Evolutionary conservation across 2,329 filamentous ascomycete species (phyloP), one percentile per base, ranked within the genome.

Genomic region (Aureobasidium leucospermi): DNA sequence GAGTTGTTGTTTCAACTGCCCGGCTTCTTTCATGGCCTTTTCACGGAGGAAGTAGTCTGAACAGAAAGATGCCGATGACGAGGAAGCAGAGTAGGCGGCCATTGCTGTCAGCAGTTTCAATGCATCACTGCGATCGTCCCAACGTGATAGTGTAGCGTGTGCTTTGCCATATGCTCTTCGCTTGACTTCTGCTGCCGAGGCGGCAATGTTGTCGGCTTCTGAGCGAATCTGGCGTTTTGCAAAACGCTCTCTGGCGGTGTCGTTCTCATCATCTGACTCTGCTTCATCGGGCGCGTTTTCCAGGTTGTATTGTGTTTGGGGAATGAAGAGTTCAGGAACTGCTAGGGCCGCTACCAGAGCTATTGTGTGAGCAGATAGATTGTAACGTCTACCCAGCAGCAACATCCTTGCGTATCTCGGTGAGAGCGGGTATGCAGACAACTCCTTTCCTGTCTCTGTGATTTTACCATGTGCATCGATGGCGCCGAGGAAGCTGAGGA

Each of bases 321-420:
- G 86, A 15, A 96, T 79, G 70, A 96, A 96, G 3, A 97, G 75
- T 66, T 97, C 93, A 0, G 89, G 87, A 0, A 93, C 90, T 0
- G 93, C 95, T 4, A 99, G 78, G 1, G 88, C 90, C 0, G 94
- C 89, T 3, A 99, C 92, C 10, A 97, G 77, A 2, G 91, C 90
- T 61, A 97, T 87, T 3, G 91, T 89, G 69, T 96, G 93, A 0
- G 87, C 87, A 52, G 95, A 80, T 63, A 94, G 92, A 61, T 86
- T 84, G 69, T 95, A 87, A 29, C 89, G 81, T 68, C 95, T 85
- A 0, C 92, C 93, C 49, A 96, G 86, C 8, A 95, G 79, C n/a
- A 99, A 77, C 74, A 97, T 97, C 58, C 93, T 89, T 7, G 92
- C 86, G 69, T 95, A 96, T 1, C 94, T 85, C 16, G 94, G 95